A percentile compares a stretch with the other conserved stretches of the same genome.
Conservation (phyloP, 306 rosid species). For the Prunus davidiana region DNA sequence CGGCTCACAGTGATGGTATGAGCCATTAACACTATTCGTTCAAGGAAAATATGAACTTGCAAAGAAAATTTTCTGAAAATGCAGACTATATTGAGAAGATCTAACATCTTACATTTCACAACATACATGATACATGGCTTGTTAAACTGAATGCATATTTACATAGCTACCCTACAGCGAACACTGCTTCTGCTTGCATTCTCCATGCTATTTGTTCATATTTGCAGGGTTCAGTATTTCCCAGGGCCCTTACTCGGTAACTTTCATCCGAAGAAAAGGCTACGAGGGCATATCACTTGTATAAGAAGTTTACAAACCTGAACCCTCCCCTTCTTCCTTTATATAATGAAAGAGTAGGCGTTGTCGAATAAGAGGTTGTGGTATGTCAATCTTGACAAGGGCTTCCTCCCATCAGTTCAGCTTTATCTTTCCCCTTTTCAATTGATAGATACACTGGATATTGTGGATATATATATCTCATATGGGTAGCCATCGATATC, state of each 20-base stretch:
- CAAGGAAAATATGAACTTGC: not conserved
- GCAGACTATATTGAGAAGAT: not conserved
- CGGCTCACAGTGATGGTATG: no score
- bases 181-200: not conserved
- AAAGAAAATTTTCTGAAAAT: not conserved
- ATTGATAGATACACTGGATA: constrained; percentile 12
- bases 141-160: not conserved
- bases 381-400: not conserved
- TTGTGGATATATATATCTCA: constrained; percentile 19
- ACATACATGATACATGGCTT: not conserved
- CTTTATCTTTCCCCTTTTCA: constrained; percentile 2
- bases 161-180: not conserved
- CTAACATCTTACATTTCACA: not conserved
- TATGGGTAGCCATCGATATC: not conserved
- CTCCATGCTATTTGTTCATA: not conserved
- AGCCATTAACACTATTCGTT: no score
- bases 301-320: not conserved
- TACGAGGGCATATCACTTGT: not conserved
- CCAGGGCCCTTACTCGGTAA: not conserved
- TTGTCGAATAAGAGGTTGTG: not conserved
- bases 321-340: not conserved
- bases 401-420: not conserved
- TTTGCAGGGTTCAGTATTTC: not conserved
- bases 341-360: not conserved
- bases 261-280: not conserved